Evolutionary conservation across 257 asterid genomes (phyloP).

Genomic region (Nemophila menziesii): DNA sequence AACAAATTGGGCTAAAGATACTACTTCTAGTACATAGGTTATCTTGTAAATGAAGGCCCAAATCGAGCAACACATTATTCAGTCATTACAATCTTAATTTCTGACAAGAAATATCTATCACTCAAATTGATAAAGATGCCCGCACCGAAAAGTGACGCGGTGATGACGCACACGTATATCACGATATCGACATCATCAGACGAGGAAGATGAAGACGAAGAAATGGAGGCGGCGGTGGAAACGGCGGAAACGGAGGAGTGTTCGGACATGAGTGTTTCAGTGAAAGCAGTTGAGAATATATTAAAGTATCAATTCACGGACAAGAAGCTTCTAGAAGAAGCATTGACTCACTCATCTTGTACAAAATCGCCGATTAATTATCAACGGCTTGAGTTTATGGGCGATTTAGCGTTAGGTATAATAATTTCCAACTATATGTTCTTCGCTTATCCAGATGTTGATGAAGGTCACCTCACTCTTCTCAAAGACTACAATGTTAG

Average conservation of each 20-base stretch:
- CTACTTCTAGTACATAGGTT: too few species aligned
- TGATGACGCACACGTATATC: too few species aligned
- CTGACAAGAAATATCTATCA: too few species aligned
- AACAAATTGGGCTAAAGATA: too few species aligned
- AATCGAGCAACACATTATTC: too few species aligned
- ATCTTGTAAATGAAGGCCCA: too few species aligned
- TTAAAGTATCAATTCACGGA: constrained; percentile 35
- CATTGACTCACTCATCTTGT: constrained; percentile 74
- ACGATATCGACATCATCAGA: too few species aligned
- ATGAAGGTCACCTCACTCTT: constrained; percentile 55
- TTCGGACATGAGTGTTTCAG: constrained; percentile 26
- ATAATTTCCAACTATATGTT: constrained; percentile 39
- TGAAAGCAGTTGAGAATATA: constrained; percentile 42
- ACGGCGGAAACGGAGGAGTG: constrained; percentile 37
- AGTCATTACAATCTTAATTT: too few species aligned
- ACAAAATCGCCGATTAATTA: constrained; percentile 35
- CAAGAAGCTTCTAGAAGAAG: constrained; percentile 49
- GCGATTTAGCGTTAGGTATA: constrained; percentile 56
- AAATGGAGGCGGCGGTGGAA: constrained; percentile 29
- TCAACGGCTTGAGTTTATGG: constrained; percentile 74
- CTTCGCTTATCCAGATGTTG: constrained; percentile 37
- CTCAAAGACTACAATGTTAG: constrained; percentile 60
- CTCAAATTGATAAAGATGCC: too few species aligned
- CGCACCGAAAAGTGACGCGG: constrained; percentile 4
- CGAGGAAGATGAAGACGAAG: background rate